Evolutionary conservation across 2,329 filamentous ascomycete genomes (phyloP).

Genomic region (Cytospora chrysosperma): DNA sequence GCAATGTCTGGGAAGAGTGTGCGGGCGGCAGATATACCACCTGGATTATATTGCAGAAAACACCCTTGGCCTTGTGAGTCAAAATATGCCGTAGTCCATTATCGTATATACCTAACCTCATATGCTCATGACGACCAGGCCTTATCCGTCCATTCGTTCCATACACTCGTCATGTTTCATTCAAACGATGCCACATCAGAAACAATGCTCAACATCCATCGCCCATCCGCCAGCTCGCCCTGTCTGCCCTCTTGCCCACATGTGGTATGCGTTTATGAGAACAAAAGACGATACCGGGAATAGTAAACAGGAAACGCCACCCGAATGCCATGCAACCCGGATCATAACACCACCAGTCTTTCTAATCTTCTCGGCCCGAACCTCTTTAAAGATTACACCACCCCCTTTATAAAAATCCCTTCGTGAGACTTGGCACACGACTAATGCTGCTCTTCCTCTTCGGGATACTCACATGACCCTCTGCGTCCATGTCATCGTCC

Average conservation of each 20-base stretch:
- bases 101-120: slow-evolving; percentile 13
- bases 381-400: slow-evolving; percentile 1
- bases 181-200: slow-evolving; percentile 10
- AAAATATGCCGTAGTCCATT: neutral
- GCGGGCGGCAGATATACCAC: neutral
- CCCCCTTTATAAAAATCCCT: slow-evolving; percentile 66
- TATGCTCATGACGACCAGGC: neutral
- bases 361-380: slow-evolving; percentile 10
- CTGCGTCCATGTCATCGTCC: slow-evolving; percentile 36
- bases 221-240: neutral
- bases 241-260: neutral
- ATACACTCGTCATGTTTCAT: slow-evolving; percentile 13
- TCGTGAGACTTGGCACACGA: slow-evolving; percentile 67
- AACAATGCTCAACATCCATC: neutral
- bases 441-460: slow-evolving; percentile 65
- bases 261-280: slow-evolving; percentile 1
- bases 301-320: slow-evolving; percentile 14
- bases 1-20: neutral
- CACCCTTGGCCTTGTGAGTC: neutral
- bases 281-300: neutral
- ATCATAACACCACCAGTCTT: neutral
- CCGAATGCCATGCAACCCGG: slow-evolving; percentile 1
- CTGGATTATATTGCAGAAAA: neutral
- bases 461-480: slow-evolving; percentile 54
- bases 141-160: neutral